A percentile compares a stretch with the other conserved stretches of the same genome.
phyloP scores from a whole-genome alignment of 441 rosid species.

The Capsella rubella region DNA sequence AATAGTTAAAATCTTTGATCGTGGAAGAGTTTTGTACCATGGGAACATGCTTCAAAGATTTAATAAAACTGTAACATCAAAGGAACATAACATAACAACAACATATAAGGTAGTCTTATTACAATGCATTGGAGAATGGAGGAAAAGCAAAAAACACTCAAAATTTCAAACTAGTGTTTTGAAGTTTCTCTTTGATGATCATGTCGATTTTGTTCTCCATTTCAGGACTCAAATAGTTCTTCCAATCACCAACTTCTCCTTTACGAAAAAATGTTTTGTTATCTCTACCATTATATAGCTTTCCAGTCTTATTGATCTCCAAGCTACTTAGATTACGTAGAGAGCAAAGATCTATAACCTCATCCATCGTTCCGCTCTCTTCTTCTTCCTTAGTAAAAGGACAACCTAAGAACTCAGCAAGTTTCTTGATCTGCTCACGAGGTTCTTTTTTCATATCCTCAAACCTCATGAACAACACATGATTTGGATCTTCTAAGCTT shows the following conservation, averaged over 20 bases:
- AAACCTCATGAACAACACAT: constrained; percentile 13
- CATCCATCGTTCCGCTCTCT: neutral
- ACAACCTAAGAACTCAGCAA: constrained; percentile 17
- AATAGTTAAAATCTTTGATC: too few species aligned
- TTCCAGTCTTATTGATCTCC: constrained; percentile 2
- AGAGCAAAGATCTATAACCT: constrained; percentile 18
- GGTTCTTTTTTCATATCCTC: constrained; percentile 24
- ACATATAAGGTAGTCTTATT: neutral
- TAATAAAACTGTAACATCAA: neutral
- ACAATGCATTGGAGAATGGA: neutral
- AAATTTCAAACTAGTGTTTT: neutral
- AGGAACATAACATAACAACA: neutral
- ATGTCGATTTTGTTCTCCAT: neutral
- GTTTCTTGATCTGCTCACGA: constrained; percentile 3
- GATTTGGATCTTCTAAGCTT: neutral
- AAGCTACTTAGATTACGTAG: constrained; percentile 2
- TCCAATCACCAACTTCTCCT: constrained; percentile 56
- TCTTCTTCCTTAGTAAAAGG: constrained; percentile 27
- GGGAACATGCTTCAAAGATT: too few species aligned
- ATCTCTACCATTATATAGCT: neutral
- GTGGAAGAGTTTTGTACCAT: too few species aligned
- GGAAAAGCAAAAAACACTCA: neutral
- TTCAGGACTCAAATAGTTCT: neutral
- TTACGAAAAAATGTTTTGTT: constrained; percentile 27
- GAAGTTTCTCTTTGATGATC: neutral